Evolutionary conservation across 176 grass and related monocot species (phyloP).

Genomic region (Oryza australiensis): DNA sequence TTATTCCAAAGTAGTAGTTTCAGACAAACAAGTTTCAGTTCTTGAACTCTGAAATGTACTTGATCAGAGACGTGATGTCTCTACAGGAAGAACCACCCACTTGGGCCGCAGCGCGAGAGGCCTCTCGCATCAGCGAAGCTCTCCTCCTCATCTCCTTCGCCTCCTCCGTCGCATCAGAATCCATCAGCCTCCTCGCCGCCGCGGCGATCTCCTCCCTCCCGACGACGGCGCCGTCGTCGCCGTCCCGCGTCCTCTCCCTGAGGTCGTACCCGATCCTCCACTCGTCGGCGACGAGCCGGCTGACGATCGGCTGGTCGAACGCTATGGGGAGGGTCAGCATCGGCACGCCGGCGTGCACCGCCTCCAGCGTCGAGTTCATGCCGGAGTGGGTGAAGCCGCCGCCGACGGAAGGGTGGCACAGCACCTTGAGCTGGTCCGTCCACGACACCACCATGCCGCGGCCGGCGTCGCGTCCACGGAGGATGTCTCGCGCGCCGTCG

Average conservation of each 20-base stretch:
- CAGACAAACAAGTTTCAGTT: not conserved
- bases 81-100: conserved; percentile 28
- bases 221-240: not conserved
- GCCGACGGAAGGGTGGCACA: conserved; percentile 45
- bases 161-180: not conserved
- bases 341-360: conserved; percentile 37
- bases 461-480: not conserved
- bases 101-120: conserved; percentile 15
- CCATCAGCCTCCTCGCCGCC: conserved; percentile 35
- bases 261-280: conserved; percentile 33
- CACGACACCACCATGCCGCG: conserved; percentile 35
- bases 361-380: conserved; percentile 55
- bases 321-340: conserved; percentile 40
- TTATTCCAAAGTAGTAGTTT: not conserved
- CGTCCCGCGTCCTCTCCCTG: conserved; percentile 9
- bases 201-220: conserved; percentile 22
- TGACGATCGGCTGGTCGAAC: conserved; percentile 44
- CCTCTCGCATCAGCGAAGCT: conserved; percentile 15
- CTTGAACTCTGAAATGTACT: conserved; percentile 18
- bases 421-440: conserved; percentile 42
- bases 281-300: conserved; percentile 34
- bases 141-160: conserved; percentile 27
- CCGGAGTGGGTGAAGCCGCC: conserved; percentile 53
- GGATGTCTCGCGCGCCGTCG: not conserved
- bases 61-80: conserved; percentile 43